These are phyloP conservation scores for Sclerotinia trifoliorum DNA, from an alignment of 2,329 filamentous ascomycete species.

Conservation along the genomic window DNA sequence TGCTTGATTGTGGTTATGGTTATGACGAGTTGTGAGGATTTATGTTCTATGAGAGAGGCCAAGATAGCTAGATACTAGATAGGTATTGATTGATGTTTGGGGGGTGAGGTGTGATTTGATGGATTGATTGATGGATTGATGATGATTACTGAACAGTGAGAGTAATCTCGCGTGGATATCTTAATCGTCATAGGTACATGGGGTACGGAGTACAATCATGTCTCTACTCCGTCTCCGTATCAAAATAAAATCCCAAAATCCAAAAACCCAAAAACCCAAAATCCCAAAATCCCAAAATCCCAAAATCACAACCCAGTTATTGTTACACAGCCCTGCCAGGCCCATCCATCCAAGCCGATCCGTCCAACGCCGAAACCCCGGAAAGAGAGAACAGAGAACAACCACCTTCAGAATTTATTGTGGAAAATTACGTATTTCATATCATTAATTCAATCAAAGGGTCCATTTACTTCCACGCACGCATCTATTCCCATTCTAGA, in stretches of 20 bases:
- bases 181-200: no score
- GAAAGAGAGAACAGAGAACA: background rate
- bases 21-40: background rate
- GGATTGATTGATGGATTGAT: background rate
- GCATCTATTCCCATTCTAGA: conserved; percentile 1
- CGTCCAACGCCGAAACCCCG: background rate
- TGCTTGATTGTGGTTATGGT: background rate
- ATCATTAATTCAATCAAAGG: background rate
- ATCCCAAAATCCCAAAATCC: background rate
- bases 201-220: background rate
- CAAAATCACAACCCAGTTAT: no score
- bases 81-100: background rate
- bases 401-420: background rate
- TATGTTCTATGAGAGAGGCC: background rate
- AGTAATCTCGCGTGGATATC: background rate
- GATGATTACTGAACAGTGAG: background rate
- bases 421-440: background rate
- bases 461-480: background rate
- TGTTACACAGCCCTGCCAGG: background rate
- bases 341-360: no score
- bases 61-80: background rate
- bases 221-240: no score
- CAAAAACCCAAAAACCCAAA: background rate
- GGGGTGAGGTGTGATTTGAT: no score
- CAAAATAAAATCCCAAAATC: background rate